These are phyloP conservation scores for Fusarium sp. DNA, from an alignment of 2,329 filamentous ascomycete genomes.

Conservation along the genomic window DNA sequence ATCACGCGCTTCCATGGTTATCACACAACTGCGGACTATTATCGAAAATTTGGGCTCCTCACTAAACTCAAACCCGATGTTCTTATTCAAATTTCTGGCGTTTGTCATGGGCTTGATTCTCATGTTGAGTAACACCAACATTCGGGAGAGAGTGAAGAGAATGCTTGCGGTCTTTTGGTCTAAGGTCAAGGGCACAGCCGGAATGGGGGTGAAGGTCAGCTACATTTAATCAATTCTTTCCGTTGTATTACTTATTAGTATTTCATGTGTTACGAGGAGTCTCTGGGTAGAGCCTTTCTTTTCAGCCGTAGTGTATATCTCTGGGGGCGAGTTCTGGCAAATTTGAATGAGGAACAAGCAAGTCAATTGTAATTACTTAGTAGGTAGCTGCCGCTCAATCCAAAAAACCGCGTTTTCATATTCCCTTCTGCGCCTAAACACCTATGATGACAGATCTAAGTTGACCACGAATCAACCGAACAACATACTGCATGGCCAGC, in stretches of 20 bases:
- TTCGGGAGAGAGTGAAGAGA: conserved; percentile 77
- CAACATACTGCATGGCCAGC: conserved; percentile 49
- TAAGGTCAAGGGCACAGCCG: conserved; percentile 84
- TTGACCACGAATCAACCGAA: conserved; percentile 15
- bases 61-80: conserved; percentile 65
- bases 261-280: conserved; percentile 45
- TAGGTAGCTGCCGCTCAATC: conserved; percentile 22
- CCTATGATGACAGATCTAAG: conserved; percentile 33
- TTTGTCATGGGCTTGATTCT: conserved; percentile 83
- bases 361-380: conserved; percentile 15
- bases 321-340: conserved; percentile 24
- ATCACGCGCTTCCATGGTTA: conserved; percentile 60
- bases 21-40: conserved; percentile 61
- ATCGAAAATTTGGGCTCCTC: conserved; percentile 61
- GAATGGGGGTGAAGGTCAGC: conserved; percentile 97
- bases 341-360: conserved; percentile 13
- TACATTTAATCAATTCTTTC: conserved; percentile 73
- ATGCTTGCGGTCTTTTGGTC: conserved; percentile 77
- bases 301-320: conserved; percentile 27
- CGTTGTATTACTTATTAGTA: conserved; percentile 38
- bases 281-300: conserved; percentile 28
- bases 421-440: conserved; percentile 34
- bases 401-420: conserved; percentile 11
- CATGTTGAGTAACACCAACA: conserved; percentile 76
- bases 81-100: conserved; percentile 71